Evolutionary conservation across 1,139 yeast species (phyloP).

Genomic region (Yamadazyma sp.): DNA sequence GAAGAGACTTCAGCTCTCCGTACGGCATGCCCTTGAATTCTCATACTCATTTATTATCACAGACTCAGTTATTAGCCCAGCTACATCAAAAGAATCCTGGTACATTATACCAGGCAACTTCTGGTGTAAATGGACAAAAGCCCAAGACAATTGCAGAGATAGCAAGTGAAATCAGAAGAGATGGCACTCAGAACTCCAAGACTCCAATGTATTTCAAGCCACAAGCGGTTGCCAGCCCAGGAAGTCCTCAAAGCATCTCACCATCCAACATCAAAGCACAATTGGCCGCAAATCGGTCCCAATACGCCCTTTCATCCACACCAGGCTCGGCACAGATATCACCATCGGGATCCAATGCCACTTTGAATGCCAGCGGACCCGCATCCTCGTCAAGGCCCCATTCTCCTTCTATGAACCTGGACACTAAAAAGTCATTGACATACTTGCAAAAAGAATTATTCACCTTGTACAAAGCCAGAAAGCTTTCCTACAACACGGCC

Average conservation of each 20-base stretch:
- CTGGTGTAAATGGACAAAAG: constrained; percentile 20
- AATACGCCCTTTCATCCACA: constrained; percentile 18
- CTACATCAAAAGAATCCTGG: constrained; percentile 20
- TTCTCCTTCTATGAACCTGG: constrained; percentile 43
- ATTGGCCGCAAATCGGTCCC: constrained; percentile 51
- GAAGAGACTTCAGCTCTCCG: constrained; percentile 27
- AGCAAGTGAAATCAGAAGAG: constrained; percentile 54
- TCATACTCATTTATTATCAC: constrained; percentile 19
- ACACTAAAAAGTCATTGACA: constrained; percentile 61
- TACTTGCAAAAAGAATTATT: constrained; percentile 73
- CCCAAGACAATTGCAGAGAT: constrained; percentile 56
- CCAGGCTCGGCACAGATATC: constrained; percentile 5
- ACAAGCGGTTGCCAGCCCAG: constrained; percentile 12
- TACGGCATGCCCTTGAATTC: constrained; percentile 22
- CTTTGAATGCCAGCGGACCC: neutral
- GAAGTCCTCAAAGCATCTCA: constrained; percentile 5
- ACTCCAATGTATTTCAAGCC: constrained; percentile 40
- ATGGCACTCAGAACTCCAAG: constrained; percentile 27
- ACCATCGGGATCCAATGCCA: too few species aligned
- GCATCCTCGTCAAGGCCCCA: constrained; percentile 20
- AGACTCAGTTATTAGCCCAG: constrained; percentile 26
- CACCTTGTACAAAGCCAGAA: constrained; percentile 66
- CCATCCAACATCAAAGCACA: constrained; percentile 47
- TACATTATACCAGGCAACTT: neutral
- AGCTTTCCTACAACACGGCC: constrained; percentile 62